Evolutionary conservation across 352 stramenopile species (phyloP).

Genomic region (Pythium insidiosum): DNA sequence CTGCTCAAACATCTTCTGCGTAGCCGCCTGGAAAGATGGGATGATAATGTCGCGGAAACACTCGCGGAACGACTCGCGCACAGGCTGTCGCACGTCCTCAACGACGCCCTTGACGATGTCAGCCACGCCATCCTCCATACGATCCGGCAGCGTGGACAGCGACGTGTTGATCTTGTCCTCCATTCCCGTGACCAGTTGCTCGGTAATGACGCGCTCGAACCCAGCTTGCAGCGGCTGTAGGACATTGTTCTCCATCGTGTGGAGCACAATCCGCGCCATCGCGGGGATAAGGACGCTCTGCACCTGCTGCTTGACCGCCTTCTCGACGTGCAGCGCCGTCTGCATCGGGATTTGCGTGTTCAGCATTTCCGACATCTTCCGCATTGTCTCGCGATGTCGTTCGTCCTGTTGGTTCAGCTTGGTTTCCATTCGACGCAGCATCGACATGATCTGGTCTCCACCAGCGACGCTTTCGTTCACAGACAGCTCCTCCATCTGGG

Average conservation of each 20-base stretch:
- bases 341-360: conserved; percentile 50
- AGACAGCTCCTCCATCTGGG: conserved; percentile 56
- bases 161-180: conserved; percentile 64
- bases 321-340: conserved; percentile 63
- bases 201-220: conserved; percentile 67
- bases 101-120: conserved; percentile 72
- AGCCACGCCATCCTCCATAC: conserved; percentile 52
- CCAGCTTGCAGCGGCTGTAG: conserved; percentile 79
- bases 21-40: conserved; percentile 78
- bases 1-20: conserved; percentile 87
- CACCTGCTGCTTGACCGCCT: conserved; percentile 78
- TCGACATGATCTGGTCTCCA: conserved; percentile 43
- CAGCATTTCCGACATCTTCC: conserved; percentile 44
- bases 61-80: conserved; percentile 80
- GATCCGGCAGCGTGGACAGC: conserved; percentile 42
- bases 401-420: conserved; percentile 61
- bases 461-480: conserved; percentile 59
- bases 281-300: conserved; percentile 74
- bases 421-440: conserved; percentile 65
- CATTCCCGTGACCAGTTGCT: conserved; percentile 67
- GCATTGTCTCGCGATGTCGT: conserved; percentile 62
- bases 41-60: conserved; percentile 85
- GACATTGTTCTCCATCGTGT: conserved; percentile 87
- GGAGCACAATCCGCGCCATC: conserved; percentile 79
- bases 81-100: conserved; percentile 69